phyloP scores from a whole-genome alignment of 2,329 filamentous ascomycete genomes.

The Triangularia verruculosa region DNA sequence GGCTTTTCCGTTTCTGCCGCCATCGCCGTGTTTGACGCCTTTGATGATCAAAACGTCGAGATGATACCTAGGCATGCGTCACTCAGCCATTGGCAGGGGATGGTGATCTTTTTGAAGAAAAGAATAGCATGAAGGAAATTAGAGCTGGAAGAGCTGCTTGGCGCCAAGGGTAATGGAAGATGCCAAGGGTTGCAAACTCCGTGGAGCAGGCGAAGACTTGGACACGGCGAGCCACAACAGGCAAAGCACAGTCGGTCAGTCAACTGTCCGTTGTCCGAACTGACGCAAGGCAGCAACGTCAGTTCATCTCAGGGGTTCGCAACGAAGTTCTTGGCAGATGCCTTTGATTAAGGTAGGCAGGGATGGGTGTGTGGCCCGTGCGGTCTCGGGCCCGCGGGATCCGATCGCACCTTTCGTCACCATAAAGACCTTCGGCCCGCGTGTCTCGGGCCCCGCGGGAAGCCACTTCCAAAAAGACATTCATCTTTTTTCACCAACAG shows the following conservation, averaged over 20 bases:
- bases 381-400: too few relatives aligned
- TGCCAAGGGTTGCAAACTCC: not conserved
- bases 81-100: not conserved
- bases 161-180: slow-evolving; percentile 12
- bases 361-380: too few relatives aligned
- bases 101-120: not conserved
- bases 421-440: too few relatives aligned
- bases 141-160: slow-evolving; percentile 1
- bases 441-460: too few relatives aligned
- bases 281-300: not conserved
- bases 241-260: not conserved
- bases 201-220: not conserved
- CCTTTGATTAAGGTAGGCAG: too few relatives aligned
- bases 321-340: too few relatives aligned
- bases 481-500: too few relatives aligned
- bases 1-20: not conserved
- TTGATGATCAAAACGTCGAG: not conserved
- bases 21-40: not conserved
- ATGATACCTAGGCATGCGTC: not conserved
- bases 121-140: slow-evolving; percentile 2
- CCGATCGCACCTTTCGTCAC: too few relatives aligned
- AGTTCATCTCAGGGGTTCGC: too few relatives aligned
- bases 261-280: not conserved
- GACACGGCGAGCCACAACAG: not conserved
- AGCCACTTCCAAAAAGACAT: too few relatives aligned